Percentiles rank a stretch among this genome's conserved stretches.
Evolutionary conservation across 2,329 filamentous ascomycete genomes (phyloP).

Genomic region (Stachybotrys echinatus): DNA sequence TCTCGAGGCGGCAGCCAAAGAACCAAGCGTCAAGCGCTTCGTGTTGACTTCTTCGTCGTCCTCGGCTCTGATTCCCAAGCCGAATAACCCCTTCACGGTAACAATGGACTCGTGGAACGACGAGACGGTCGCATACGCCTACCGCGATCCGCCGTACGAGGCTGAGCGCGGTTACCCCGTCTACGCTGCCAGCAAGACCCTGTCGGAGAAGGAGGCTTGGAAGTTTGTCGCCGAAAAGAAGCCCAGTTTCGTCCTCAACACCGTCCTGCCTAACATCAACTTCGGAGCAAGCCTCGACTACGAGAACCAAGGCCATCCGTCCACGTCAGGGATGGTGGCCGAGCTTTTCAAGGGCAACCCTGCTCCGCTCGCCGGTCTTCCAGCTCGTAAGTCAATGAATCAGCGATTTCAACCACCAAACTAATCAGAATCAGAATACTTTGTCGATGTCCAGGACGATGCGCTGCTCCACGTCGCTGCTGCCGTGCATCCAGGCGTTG

Average conservation of each 20-base stretch:
- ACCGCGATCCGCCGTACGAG: not conserved
- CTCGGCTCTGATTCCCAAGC: conserved; percentile 12
- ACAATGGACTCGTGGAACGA: conserved; percentile 3
- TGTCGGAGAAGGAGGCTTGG: not conserved
- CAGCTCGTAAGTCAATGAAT: not conserved
- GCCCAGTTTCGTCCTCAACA: not conserved
- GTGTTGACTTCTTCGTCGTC: conserved; percentile 32
- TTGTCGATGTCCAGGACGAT: not conserved
- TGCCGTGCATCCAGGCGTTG: not conserved
- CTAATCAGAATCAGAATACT: not conserved
- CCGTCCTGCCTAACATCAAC: not conserved
- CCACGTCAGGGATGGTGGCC: not conserved
- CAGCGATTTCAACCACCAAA: not conserved
- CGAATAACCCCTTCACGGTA: conserved; percentile 5
- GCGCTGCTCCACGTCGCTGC: not conserved
- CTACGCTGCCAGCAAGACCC: conserved; percentile 11
- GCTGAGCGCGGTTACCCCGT: not conserved
- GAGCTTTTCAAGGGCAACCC: not conserved
- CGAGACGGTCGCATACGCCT: not conserved
- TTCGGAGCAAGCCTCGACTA: not conserved
- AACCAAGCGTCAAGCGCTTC: conserved; percentile 27
- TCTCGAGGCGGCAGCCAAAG: conserved; percentile 22
- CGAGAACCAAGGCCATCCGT: not conserved
- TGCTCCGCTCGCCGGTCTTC: not conserved
- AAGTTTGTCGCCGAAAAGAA: not conserved